Conservation (phyloP, 2,329 filamentous ascomycete genomes). For the Phialophora tarda region DNA sequence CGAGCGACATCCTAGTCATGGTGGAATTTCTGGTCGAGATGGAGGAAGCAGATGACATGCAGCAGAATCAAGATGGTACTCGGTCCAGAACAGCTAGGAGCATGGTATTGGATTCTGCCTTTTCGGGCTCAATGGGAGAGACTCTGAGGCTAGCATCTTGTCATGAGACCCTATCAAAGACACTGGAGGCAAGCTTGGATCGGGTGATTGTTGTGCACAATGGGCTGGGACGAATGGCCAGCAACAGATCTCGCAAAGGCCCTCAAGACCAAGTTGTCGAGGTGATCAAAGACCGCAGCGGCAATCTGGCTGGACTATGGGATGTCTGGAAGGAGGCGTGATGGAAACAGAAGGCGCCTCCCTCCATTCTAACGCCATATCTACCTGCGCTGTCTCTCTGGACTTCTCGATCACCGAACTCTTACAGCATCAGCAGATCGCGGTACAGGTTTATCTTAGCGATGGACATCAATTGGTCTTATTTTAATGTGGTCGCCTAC, state of each 20-base stretch:
- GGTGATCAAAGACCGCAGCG: slow-evolving; percentile 32
- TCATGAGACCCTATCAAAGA: slow-evolving; percentile 24
- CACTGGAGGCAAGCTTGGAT: slow-evolving; percentile 28
- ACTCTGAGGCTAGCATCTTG: slow-evolving; percentile 23
- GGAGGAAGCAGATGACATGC: not conserved
- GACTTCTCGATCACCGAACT: not conserved
- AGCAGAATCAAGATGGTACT: slow-evolving; percentile 5
- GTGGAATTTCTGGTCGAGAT: slow-evolving; percentile 24
- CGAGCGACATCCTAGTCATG: slow-evolving; percentile 22
- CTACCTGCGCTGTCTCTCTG: not conserved
- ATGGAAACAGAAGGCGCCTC: slow-evolving; percentile 3
- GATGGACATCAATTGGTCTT: slow-evolving; percentile 18
- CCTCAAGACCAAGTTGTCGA: slow-evolving; percentile 25
- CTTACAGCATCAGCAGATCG: not conserved
- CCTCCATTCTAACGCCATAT: not conserved
- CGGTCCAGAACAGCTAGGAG: slow-evolving; percentile 9
- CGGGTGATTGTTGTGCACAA: slow-evolving; percentile 32
- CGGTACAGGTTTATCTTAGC: slow-evolving; percentile 11
- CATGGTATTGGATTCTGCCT: slow-evolving; percentile 27
- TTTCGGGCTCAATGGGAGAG: slow-evolving; percentile 22
- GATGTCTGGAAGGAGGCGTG: slow-evolving; percentile 24
- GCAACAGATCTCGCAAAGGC: not conserved
- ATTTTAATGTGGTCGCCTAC: slow-evolving; percentile 57
- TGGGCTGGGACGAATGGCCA: slow-evolving; percentile 21
- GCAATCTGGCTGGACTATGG: slow-evolving; percentile 29